phyloP scores from a whole-genome alignment of 495 filamentous ascomycete species.

The Lepraria neglecta region DNA sequence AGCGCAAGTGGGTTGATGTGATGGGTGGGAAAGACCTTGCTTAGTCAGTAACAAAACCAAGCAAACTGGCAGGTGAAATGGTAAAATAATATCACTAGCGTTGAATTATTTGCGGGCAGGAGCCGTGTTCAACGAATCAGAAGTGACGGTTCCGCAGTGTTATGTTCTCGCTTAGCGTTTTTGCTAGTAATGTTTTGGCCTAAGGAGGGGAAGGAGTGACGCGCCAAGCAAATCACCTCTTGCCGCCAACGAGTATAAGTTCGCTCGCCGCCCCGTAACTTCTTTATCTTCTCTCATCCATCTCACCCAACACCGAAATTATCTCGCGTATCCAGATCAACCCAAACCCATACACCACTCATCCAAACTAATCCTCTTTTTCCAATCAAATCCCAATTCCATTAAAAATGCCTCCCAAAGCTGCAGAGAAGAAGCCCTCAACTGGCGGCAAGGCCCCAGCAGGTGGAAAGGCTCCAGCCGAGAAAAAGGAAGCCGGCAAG shows the following conservation, averaged over 20 bases:
- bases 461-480: conserved; percentile 72
- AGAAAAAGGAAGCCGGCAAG: conserved; percentile 99
- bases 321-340: conserved; percentile 34
- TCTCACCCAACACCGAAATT: conserved; percentile 32
- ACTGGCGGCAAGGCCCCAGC: conserved; percentile 94
- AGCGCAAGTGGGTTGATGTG: conserved; percentile 29
- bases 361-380: conserved; percentile 29
- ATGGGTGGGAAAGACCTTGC: conserved; percentile 10
- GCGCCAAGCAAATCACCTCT: conserved; percentile 31
- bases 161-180: conserved; percentile 19
- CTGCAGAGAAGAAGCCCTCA: conserved; percentile 93
- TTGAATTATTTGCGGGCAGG: conserved; percentile 4
- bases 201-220: conserved; percentile 15
- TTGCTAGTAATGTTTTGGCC: conserved; percentile 14
- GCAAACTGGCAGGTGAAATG: conserved; percentile 21
- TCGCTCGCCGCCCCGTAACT: conserved; percentile 30
- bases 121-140: not conserved
- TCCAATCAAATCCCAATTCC: conserved; percentile 30
- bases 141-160: not conserved
- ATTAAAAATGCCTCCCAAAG: conserved; percentile 87
- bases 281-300: conserved; percentile 42
- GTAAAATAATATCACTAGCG: conserved; percentile 22
- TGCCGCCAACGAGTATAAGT: conserved; percentile 45
- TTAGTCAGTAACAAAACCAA: conserved; percentile 26
- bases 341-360: conserved; percentile 29